These are phyloP conservation scores for Aspergillus sclerotioniger DNA, from an alignment of 495 filamentous ascomycete genomes.

Conservation along the genomic window DNA sequence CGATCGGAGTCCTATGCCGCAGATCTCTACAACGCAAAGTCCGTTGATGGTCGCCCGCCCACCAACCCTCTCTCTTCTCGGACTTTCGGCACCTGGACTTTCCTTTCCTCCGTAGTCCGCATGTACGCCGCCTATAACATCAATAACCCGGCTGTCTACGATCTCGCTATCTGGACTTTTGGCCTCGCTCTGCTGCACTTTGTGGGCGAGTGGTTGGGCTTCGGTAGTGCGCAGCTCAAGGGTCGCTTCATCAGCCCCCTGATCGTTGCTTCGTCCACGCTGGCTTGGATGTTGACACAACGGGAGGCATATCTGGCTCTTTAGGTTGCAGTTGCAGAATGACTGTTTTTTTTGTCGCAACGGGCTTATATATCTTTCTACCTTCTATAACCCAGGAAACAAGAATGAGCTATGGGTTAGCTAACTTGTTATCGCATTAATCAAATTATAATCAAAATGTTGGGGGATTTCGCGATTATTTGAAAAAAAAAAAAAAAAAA, in stretches of 20 bases:
- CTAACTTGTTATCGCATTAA: neutral
- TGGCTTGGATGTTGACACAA: constrained; percentile 81
- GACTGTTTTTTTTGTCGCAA: neutral
- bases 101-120: constrained; percentile 70
- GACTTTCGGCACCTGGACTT: constrained; percentile 90
- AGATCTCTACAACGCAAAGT: constrained; percentile 37
- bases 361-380: neutral
- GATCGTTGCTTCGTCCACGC: constrained; percentile 63
- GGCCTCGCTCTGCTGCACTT: constrained; percentile 80
- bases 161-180: constrained; percentile 78
- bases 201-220: constrained; percentile 72
- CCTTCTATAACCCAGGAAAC: neutral
- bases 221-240: constrained; percentile 67
- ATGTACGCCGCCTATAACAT: constrained; percentile 87
- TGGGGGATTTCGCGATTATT: too few relatives aligned
- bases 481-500: too few relatives aligned
- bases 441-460: neutral
- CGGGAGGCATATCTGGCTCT: constrained; percentile 33
- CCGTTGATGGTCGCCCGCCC: constrained; percentile 44
- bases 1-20: constrained; percentile 67
- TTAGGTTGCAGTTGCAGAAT: constrained; percentile 8
- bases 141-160: constrained; percentile 64
- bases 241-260: constrained; percentile 69
- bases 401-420: neutral
- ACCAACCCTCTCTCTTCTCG: constrained; percentile 67